These are phyloP conservation scores for Microcyclospora pomicola DNA, from an alignment of 2,329 filamentous ascomycete species.

Conservation along the genomic window DNA sequence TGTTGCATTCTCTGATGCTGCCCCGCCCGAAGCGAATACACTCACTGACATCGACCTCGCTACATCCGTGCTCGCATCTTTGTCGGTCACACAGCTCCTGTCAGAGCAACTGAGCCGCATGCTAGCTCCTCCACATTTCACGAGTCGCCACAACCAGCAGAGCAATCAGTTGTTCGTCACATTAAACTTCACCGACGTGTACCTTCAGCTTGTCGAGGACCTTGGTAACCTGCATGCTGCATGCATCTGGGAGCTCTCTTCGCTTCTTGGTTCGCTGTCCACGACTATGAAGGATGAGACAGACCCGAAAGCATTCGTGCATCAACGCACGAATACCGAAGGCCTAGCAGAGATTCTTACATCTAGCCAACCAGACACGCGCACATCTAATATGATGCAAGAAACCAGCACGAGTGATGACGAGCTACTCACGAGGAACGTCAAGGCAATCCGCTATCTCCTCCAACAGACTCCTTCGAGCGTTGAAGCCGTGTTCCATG, in stretches of 20 bases:
- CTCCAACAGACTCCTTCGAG: constrained; percentile 65
- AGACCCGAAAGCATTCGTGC: constrained; percentile 23
- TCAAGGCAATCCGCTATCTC: constrained; percentile 59
- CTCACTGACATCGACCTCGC: constrained; percentile 49
- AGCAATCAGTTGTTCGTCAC: constrained; percentile 56
- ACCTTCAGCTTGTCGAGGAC: constrained; percentile 56
- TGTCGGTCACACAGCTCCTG: constrained; percentile 64
- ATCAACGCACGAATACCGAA: constrained; percentile 16
- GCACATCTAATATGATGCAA: neutral
- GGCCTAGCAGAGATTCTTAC: constrained; percentile 15
- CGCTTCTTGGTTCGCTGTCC: constrained; percentile 60
- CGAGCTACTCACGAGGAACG: constrained; percentile 45
- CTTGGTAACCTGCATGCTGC: constrained; percentile 67
- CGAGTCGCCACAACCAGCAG: constrained; percentile 31
- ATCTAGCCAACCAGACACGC: constrained; percentile 3
- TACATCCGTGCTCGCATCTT: constrained; percentile 45
- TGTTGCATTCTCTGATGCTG: constrained; percentile 9
- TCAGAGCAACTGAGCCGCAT: constrained; percentile 50
- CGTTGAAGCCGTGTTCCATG: constrained; percentile 76
- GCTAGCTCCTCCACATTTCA: constrained; percentile 16
- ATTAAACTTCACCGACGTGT: constrained; percentile 76
- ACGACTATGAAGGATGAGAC: constrained; percentile 45
- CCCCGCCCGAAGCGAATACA: constrained; percentile 24
- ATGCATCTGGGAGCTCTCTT: constrained; percentile 73
- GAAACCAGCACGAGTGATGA: constrained; percentile 1